Evolutionary conservation across 768 basidiomycete species (phyloP), one percentile per base, ranked within the genome.

Genomic region (Daedaleopsis nitida): DNA sequence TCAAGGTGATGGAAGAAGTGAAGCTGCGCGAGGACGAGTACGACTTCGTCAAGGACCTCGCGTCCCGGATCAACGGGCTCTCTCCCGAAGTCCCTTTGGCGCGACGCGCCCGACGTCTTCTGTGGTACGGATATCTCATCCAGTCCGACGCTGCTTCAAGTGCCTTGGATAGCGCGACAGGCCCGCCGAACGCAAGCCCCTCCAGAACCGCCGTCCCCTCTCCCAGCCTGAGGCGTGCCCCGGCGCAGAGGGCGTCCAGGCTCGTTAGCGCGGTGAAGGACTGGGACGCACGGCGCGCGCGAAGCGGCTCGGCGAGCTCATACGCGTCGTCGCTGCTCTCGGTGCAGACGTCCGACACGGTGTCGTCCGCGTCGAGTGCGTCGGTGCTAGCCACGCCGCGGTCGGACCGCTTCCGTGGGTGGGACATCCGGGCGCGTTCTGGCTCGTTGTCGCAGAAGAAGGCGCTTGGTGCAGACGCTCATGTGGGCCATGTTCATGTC

Each of bases 21-120:
- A 94, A 95, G 69, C 74, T 82, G 12, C 83, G 92, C 19, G 94
- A 96, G 72, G 92, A 94, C 54, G 92, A 94, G 62, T 92, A 95
- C 69, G 86, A 87, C n/a, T 73, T 84, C 39, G 77, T 92, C 37
- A 90, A 89, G 70, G 73, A 79, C 19, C 78, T 92, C 19, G 75
- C 84, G 14, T 70, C 74, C 7, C 80, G 82, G 0, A 83, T 96
- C 62, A 77, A 81, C 23, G 89, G 89, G 1, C 70, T 91, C 5
- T 81, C 86, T 1, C 72, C 80, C 1, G 69, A 78, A 1, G 74
- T 78, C 1, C 81, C 78, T 23, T 78, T 96, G 1, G 87, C 89
- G 1, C 79, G 78, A 32, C 80, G 93, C 44, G 91, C 91, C 59
- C 82, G 95, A n/a, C 77, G 87, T 43, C 77, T 96, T 13, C 76